Conservation (phyloP, 2,329 filamentous ascomycete genomes). For the Fusarium lateritium region DNA sequence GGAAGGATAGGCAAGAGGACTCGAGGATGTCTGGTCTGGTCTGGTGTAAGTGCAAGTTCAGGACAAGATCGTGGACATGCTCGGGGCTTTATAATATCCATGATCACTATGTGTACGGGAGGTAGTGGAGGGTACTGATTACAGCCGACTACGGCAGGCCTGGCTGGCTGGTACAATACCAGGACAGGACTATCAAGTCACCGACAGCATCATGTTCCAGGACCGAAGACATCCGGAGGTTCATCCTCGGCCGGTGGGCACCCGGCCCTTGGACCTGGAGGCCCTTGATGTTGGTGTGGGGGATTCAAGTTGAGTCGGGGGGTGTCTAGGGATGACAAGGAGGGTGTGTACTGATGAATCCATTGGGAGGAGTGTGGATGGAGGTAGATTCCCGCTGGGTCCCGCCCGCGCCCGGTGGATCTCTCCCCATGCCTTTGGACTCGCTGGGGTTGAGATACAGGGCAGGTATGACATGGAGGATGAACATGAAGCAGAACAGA, state of each 20-base stretch:
- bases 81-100: slow-evolving; percentile 48
- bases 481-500: background rate
- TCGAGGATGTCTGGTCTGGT: slow-evolving; percentile 17
- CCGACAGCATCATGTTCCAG: slow-evolving; percentile 36
- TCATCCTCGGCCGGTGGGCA: slow-evolving; percentile 42
- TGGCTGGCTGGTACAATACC: slow-evolving; percentile 8
- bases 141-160: slow-evolving; percentile 35
- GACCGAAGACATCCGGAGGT: slow-evolving; percentile 48
- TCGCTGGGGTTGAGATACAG: slow-evolving; percentile 26
- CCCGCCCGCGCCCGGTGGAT: slow-evolving; percentile 41
- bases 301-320: slow-evolving; percentile 31
- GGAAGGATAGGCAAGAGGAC: slow-evolving; percentile 11
- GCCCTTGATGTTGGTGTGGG: slow-evolving; percentile 23
- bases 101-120: slow-evolving; percentile 25
- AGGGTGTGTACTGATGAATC: slow-evolving; percentile 22
- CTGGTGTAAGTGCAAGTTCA: slow-evolving; percentile 40
- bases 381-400: slow-evolving; percentile 45
- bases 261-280: slow-evolving; percentile 16
- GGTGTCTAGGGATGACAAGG: slow-evolving; percentile 20
- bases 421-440: slow-evolving; percentile 28
- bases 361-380: slow-evolving; percentile 34
- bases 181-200: slow-evolving; percentile 29
- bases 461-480: slow-evolving; percentile 2
- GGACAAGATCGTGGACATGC: slow-evolving; percentile 32
- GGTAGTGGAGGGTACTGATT: slow-evolving; percentile 28